A percentile compares a stretch with the other conserved stretches of the same genome.
Conservation (phyloP, 345 rosid genomes). For the Rhizophora apiculata region DNA sequence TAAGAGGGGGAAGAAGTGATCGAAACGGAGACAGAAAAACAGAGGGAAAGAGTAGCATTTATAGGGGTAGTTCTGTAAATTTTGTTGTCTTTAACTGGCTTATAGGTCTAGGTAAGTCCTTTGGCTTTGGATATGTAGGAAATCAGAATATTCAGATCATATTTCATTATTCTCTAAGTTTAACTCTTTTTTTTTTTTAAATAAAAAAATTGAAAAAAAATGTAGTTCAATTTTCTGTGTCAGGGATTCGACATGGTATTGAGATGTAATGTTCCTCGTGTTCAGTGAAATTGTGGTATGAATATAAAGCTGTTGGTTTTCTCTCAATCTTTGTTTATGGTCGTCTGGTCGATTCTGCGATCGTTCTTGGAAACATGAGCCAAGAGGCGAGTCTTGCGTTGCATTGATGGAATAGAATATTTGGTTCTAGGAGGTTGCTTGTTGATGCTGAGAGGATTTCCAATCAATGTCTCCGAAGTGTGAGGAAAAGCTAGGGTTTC, state of each 20-base stretch:
- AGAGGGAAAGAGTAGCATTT: background rate
- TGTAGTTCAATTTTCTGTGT: background rate
- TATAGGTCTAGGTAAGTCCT: slow-evolving; percentile 15
- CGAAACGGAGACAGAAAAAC: background rate
- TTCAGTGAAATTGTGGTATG: background rate
- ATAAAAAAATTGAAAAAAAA: background rate
- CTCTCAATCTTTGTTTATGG: too few species aligned
- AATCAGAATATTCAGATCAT: slow-evolving; percentile 23
- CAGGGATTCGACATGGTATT: slow-evolving; percentile 14
- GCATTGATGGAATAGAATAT: too few species aligned
- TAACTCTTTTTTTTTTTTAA: background rate
- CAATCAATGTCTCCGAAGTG: too few species aligned
- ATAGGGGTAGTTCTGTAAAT: slow-evolving; percentile 40
- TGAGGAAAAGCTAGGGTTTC: too few species aligned
- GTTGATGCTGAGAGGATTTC: too few species aligned
- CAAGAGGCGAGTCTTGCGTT: too few species aligned
- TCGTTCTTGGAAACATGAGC: too few species aligned
- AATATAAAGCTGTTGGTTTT: background rate
- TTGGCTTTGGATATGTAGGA: slow-evolving; percentile 14
- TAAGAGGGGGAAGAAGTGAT: slow-evolving; percentile 46
- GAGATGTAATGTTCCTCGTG: slow-evolving; percentile 4
- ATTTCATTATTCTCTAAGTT: background rate
- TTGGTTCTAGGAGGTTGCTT: too few species aligned
- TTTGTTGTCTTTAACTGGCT: slow-evolving; percentile 14
- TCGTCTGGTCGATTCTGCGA: too few species aligned